Evolutionary conservation across 306 rosid species (phyloP).

Genomic region (Glycine latifolia): DNA sequence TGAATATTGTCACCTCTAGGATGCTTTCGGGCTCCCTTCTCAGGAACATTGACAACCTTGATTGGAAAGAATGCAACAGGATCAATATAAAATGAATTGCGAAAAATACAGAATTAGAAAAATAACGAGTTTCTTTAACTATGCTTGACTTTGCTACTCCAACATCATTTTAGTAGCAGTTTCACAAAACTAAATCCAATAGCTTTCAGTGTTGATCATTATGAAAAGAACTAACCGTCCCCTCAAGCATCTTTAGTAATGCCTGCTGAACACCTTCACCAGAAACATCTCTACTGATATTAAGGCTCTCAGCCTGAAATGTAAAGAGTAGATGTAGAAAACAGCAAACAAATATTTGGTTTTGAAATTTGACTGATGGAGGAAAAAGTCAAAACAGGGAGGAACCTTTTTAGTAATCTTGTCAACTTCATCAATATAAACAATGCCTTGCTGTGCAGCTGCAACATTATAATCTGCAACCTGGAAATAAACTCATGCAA

Average conservation of each 20-base stretch:
- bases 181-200: conserved; percentile 21
- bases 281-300: conserved; percentile 96
- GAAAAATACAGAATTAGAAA: conserved; percentile 30
- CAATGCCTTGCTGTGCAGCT: conserved; percentile 98
- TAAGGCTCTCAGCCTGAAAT: conserved; percentile 95
- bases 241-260: conserved; percentile 96
- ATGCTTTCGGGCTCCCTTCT: conserved; percentile 97
- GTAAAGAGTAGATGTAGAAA: conserved; percentile 38
- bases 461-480: conserved; percentile 94
- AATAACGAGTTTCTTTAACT: not conserved
- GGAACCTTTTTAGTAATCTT: conserved; percentile 95
- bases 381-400: conserved; percentile 8
- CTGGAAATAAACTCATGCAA: conserved; percentile 50
- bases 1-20: conserved; percentile 97
- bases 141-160: not conserved
- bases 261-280: conserved; percentile 99
- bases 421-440: conserved; percentile 98
- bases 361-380: conserved; percentile 19
- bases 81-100: conserved; percentile 40
- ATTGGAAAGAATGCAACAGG: conserved; percentile 45
- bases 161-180: conserved; percentile 3
- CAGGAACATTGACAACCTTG: conserved; percentile 97
- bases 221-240: conserved; percentile 76
- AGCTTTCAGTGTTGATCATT: conserved; percentile 11
- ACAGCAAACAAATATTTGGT: conserved; percentile 2